phyloP scores from a whole-genome alignment of 768 basidiomycete genomes.

The Lentinus tigrinus region DNA sequence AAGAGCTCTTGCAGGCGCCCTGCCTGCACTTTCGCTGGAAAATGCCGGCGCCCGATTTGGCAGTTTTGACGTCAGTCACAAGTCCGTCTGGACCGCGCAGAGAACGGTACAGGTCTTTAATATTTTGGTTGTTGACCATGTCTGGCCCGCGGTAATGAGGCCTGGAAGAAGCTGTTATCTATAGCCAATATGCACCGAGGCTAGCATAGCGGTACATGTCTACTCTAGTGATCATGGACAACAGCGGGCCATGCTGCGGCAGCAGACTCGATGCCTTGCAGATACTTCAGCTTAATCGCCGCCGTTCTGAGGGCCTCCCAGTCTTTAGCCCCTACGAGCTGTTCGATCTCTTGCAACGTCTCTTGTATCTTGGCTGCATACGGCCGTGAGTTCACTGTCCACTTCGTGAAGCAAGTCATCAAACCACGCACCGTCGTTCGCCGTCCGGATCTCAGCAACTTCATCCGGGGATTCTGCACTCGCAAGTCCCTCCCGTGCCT shows the following conservation, averaged over 20 bases:
- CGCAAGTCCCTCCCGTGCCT: constrained; percentile 75
- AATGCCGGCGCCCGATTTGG: not conserved
- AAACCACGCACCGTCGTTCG: constrained; percentile 52
- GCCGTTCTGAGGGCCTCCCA: constrained; percentile 58
- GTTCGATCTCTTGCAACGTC: constrained; percentile 46
- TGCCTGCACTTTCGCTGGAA: not conserved
- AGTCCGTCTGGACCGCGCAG: too few relatives aligned
- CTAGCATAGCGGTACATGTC: not conserved
- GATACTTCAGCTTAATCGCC: constrained; percentile 72
- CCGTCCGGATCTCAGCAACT: constrained; percentile 48
- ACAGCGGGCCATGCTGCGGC: constrained; percentile 35
- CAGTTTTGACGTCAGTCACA: not conserved
- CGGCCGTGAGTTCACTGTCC: not conserved
- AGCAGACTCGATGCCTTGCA: constrained; percentile 61
- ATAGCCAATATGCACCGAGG: not conserved
- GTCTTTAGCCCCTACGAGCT: constrained; percentile 47
- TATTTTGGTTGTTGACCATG: too few relatives aligned
- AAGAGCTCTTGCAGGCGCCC: not conserved
- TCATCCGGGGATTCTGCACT: constrained; percentile 48
- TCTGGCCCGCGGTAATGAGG: too few relatives aligned
- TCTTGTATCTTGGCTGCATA: constrained; percentile 50
- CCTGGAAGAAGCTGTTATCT: not conserved
- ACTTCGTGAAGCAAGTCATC: not conserved
- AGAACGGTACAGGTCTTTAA: too few relatives aligned
- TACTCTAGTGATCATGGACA: constrained; percentile 26